Evolutionary conservation across 2,329 filamentous ascomycete species (phyloP).

Genomic region (Chaetomiaceae sp.): DNA sequence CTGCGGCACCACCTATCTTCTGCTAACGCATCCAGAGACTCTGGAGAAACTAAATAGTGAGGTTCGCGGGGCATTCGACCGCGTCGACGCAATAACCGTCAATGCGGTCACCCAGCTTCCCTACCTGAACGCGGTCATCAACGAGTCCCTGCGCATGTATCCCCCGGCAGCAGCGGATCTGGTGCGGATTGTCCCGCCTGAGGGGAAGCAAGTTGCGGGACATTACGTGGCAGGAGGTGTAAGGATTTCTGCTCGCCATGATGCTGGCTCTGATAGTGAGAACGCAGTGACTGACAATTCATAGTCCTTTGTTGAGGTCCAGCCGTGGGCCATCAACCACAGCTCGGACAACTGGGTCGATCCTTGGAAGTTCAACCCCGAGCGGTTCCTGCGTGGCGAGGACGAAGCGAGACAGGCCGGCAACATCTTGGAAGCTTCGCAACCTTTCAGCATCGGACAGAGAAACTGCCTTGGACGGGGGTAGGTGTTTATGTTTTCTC

Average conservation of each 20-base stretch:
- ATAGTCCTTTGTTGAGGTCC: constrained; percentile 25
- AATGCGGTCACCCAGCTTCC: constrained; percentile 24
- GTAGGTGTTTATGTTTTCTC: constrained; percentile 18
- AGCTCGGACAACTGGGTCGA: constrained; percentile 31
- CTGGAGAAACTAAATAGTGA: constrained; percentile 32
- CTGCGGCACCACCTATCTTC: constrained; percentile 24
- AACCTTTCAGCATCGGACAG: constrained; percentile 35
- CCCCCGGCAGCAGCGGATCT: constrained; percentile 24
- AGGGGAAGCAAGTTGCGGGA: constrained; percentile 18
- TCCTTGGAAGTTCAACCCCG: constrained; percentile 30
- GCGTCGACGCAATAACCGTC: constrained; percentile 34
- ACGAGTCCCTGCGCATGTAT: constrained; percentile 36
- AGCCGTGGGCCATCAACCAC: constrained; percentile 30
- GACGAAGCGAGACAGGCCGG: constrained; percentile 23
- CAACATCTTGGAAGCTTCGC: constrained; percentile 25
- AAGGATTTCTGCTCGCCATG: not conserved
- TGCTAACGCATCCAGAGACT: constrained; percentile 28
- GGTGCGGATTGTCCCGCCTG: constrained; percentile 13
- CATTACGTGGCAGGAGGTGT: constrained; percentile 21
- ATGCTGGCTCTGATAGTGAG: no score
- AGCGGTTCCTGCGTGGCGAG: constrained; percentile 28
- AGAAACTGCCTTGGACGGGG: constrained; percentile 38
- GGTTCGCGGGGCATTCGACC: constrained; percentile 31
- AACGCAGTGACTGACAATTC: not conserved
- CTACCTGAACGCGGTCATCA: constrained; percentile 35